Evolutionary conservation across 2,329 filamentous ascomycete species (phyloP).

Genomic region (Talaromyces sp.): DNA sequence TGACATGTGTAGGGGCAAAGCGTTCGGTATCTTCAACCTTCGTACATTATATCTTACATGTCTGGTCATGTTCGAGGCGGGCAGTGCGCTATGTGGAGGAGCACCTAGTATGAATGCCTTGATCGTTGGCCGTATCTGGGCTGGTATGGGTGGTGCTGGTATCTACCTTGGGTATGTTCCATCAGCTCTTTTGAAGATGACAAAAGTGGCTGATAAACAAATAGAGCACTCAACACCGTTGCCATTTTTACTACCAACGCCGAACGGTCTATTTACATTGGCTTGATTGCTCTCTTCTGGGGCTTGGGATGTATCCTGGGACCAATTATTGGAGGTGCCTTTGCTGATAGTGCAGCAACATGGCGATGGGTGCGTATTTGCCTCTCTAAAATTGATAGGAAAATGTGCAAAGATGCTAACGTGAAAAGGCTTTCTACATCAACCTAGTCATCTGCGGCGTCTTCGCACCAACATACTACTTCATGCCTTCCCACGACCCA

Average conservation of each 20-base stretch:
- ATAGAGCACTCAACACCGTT: background rate
- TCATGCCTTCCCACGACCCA: conserved; percentile 33
- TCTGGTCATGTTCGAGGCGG: conserved; percentile 31
- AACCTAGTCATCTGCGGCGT: conserved; percentile 51
- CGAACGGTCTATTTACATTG: conserved; percentile 33
- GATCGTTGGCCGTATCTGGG: conserved; percentile 43
- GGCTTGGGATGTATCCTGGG: conserved; percentile 37
- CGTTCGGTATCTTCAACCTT: conserved; percentile 11
- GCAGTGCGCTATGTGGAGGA: conserved; percentile 43
- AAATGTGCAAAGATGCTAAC: background rate
- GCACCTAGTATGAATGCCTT: conserved; percentile 47
- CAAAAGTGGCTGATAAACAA: background rate
- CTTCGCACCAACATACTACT: conserved; percentile 42
- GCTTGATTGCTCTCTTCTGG: conserved; percentile 34
- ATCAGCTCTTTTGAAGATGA: no score
- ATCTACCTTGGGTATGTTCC: conserved; percentile 26
- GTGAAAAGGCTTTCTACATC: conserved; percentile 44
- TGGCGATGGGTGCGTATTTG: conserved; percentile 25
- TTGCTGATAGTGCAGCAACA: conserved; percentile 26
- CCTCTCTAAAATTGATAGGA: no score
- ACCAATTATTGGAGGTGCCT: conserved; percentile 40
- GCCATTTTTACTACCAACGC: conserved; percentile 20
- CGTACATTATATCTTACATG: conserved; percentile 12
- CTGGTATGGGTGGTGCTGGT: conserved; percentile 32
- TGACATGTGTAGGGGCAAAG: background rate